Evolutionary conservation across 2,329 filamentous ascomycete species (phyloP), one percentile per base, ranked within the genome.

Genomic region (Dendrostoma leiphaemia): DNA sequence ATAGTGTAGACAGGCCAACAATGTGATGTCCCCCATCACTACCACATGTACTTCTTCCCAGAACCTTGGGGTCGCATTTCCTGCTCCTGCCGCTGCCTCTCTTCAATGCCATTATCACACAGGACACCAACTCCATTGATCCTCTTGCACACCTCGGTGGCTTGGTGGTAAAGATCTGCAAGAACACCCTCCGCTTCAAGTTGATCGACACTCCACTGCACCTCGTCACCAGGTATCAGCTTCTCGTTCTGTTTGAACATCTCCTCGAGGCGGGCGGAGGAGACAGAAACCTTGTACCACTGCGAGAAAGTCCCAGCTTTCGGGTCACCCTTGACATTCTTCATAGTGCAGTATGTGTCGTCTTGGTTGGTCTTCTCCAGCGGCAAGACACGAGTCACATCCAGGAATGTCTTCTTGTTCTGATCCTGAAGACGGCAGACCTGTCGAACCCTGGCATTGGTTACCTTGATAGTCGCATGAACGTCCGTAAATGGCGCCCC

Each of bases 271-370:
- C 57, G 54, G 2, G 49, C 56, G 2, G 67, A 69, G 8, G 62
- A 41, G 23, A 69, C 55, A 2, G 63, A 64, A 4, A 61, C 65
- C 53, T 69, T 64, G 45, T 67, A 68, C 67, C 66, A 70, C 17
- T 61, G 54, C 0, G 59, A 46, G 17, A 63, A 57, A 7, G n/a
- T 9, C 6, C 44, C 44, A 21, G 28, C 9, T 17, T 15, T 23
- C 13, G 28, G 28, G 3, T 23, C 53, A 13, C 48, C 54, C 3
- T 21, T 17, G 15, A 45, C 12, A 13, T 32, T 38, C 13, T 21
- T 32, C 17, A 54, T 38, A 7, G 15, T 48, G 21, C 45, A 46
- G 6, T 38, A 44, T 13, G 44, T 49, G 3, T 26, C 32, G 8
- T 43, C 37, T 4, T 12, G 23, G 8, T 26, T 29, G 9, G 24